Percentiles rank a stretch among this genome's conserved stretches.
Evolutionary conservation across 2,329 filamentous ascomycete species (phyloP).

Genomic region (Alternaria incomplexa): DNA sequence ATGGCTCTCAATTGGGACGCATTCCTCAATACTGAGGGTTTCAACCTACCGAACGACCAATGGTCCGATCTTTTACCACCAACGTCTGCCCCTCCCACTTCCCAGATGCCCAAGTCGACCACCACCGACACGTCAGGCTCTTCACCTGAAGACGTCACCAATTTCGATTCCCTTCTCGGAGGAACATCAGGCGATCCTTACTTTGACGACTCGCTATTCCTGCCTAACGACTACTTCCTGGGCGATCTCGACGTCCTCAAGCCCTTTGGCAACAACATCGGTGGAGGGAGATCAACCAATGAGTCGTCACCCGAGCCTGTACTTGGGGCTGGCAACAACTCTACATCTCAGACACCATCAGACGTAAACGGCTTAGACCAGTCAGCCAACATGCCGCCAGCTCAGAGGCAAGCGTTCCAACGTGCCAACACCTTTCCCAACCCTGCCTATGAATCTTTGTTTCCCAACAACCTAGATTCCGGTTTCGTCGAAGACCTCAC

Average conservation of each 20-base stretch:
- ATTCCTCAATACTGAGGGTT: slow-evolving; percentile 46
- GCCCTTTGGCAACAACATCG: slow-evolving; percentile 41
- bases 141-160: slow-evolving; percentile 38
- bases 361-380: slow-evolving; percentile 27
- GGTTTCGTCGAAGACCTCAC: slow-evolving; percentile 48
- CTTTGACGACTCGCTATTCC: slow-evolving; percentile 47
- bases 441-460: slow-evolving; percentile 44
- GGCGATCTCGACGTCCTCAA: slow-evolving; percentile 48
- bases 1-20: slow-evolving; percentile 51
- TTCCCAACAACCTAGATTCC: slow-evolving; percentile 42
- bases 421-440: slow-evolving; percentile 45
- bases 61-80: slow-evolving; percentile 45
- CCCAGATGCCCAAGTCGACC: slow-evolving; percentile 46
- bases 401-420: slow-evolving; percentile 30
- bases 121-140: slow-evolving; percentile 41
- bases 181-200: slow-evolving; percentile 40
- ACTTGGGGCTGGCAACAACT: slow-evolving; percentile 20
- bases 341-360: slow-evolving; percentile 33
- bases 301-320: slow-evolving; percentile 49
- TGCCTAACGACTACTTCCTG: slow-evolving; percentile 49
- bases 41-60: slow-evolving; percentile 47
- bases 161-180: slow-evolving; percentile 41
- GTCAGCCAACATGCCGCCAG: slow-evolving; percentile 34
- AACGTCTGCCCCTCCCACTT: slow-evolving; percentile 30
- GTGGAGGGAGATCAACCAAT: slow-evolving; percentile 41